Conservation (phyloP, 225 moss, liverwort and hornwort genomes). For the Straminergon stramineum region DNA sequence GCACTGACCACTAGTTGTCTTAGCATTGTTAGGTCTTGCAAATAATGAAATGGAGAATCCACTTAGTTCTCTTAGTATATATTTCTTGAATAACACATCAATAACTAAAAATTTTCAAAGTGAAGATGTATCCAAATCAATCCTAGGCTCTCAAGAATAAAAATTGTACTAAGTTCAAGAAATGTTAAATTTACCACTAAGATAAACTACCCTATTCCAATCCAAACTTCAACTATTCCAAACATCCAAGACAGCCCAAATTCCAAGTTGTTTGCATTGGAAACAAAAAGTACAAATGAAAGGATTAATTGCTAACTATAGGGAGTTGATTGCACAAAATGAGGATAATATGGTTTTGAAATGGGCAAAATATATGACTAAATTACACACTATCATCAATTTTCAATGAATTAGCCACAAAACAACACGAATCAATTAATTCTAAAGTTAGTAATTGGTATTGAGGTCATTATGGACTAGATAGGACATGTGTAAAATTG, state of each 20-base stretch:
- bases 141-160: background rate
- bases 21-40: fast-evolving
- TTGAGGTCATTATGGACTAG: fast-evolving
- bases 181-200: background rate
- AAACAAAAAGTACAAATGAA: no score
- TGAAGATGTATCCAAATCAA: background rate
- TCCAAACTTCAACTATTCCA: no score
- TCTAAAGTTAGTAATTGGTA: background rate
- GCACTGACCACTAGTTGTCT: background rate
- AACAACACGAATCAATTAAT: background rate
- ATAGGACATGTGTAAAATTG: background rate
- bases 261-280: no score
- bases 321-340: no score
- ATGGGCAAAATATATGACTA: no score
- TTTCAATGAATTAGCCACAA: background rate
- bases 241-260: no score
- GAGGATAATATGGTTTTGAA: no score
- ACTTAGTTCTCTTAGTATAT: no score
- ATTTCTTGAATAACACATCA: fast-evolving
- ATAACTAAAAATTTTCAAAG: background rate
- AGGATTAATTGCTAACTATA: no score
- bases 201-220: no score
- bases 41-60: background rate
- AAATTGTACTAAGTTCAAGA: background rate
- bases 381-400: no score